Evolutionary conservation across 371 early-diverging fungal species (phyloP), one percentile per base, ranked within the genome.

Genomic region (Haplosporangium sp.): DNA sequence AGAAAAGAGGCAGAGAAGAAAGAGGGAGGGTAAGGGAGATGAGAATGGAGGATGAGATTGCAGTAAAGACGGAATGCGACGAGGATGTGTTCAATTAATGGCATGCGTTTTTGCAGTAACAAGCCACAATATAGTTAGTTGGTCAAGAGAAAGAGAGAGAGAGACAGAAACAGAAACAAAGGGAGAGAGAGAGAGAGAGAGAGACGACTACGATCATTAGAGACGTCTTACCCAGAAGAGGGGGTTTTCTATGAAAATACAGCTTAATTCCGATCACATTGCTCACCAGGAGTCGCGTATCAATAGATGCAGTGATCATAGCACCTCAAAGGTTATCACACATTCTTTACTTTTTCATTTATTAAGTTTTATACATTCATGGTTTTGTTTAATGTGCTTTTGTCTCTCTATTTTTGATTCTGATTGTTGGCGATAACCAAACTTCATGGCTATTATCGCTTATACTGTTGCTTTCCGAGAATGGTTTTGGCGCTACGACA

Each of bases 401-500:
- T 27, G 27, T 55, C 35, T 17, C 34, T 17, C 9, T 17, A 38
- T 58, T 63, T 56, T 63, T 47, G 34, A 76, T 67, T n/a, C 40
- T 64, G 15, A 74, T 67, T 1, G 38, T 27, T 2, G 81, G 74
- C 11, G 74, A 74, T 44, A 65, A 38, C 74, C 81, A 79, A 48
- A 40, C 58, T 65, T 79, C 81, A 10, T 74, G 67, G 2, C 58
- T 34, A 1, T 58, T 67, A 1, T 45, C 65, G 42, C 11, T 44
- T 9, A 57, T 13, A 5, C 48, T 52, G 3, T 19, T 27, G 38
- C 13, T 47, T 7, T 7, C 37, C 13, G 81, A 63, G 58, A 79
- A 79, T 8, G 81, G 74, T 58, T 79, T 79, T 13, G 68, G 71
- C 4, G 74, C 74, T 4, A 79, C 44, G 10, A 74, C 58, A 15